Evolutionary conservation across 495 filamentous ascomycete species (phyloP), one percentile per base, ranked within the genome.

Genomic region (Penicillium silybi): DNA sequence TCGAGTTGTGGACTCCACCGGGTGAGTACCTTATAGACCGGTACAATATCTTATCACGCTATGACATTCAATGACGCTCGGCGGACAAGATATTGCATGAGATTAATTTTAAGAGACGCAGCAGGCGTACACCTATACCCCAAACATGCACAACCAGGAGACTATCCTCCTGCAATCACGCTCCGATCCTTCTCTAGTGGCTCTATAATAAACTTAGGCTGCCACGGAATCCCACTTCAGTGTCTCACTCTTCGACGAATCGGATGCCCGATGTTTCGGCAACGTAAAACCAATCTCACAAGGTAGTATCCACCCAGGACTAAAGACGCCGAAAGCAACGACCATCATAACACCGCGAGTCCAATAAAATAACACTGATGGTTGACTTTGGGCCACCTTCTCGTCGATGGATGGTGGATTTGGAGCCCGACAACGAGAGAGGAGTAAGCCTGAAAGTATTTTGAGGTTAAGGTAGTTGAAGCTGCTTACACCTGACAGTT

Each of bases 341-440:
- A 79, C 66, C 81, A 85, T 85, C 68, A 84, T 71, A 4, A 70
- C 69, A 0, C 73, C 82, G 61, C 83, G 0, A 86, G 65, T 13
- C 65, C 79, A 53, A 83, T 72, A 55, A 85, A 85, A 53, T 78
- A 86, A 13, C 50, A 50, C 60, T 86, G 77, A 15, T 77, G 75
- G 2, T 80, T 80, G 41, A 85, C 85, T n/a, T n/a, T n/a, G n/a
- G n/a, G n/a, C n/a, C n/a, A n/a, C n/a, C n/a, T n/a, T n/a, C n/a
- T n/a, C n/a, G n/a, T n/a, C n/a, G n/a, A n/a, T n/a, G n/a, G n/a
- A n/a, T n/a, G n/a, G n/a, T n/a, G n/a, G n/a, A n/a, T n/a, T n/a
- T n/a, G n/a, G n/a, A n/a, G n/a, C n/a, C n/a, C n/a, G n/a, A n/a
- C n/a, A n/a, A n/a, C n/a, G n/a, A n/a, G n/a, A n/a, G n/a, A n/a